These are phyloP conservation scores for Spiromyces aspiralis DNA, from an alignment of 371 early-diverging fungal genomes.

Conservation along the genomic window DNA sequence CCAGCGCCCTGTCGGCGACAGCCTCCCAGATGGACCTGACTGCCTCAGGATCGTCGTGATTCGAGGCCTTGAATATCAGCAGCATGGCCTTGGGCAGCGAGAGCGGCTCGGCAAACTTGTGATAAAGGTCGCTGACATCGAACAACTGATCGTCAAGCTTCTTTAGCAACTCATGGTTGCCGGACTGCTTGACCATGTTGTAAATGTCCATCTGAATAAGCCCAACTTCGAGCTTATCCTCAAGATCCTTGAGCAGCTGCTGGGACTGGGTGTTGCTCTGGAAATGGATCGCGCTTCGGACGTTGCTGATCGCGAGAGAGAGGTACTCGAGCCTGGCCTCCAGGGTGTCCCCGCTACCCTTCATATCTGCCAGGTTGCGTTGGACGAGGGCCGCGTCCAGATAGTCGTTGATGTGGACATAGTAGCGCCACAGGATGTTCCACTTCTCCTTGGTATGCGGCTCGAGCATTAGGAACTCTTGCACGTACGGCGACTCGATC, in stretches of 20 bases:
- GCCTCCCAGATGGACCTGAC: constrained; percentile 38
- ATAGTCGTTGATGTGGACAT: constrained; percentile 41
- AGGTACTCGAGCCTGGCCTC: constrained; percentile 45
- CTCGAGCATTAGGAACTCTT: constrained; percentile 43
- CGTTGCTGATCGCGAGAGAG: constrained; percentile 52
- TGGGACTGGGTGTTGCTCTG: constrained; percentile 13
- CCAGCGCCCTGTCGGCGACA: constrained; percentile 23
- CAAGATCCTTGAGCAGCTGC: constrained; percentile 30
- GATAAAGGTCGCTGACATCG: constrained; percentile 25
- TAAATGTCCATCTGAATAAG: constrained; percentile 36
- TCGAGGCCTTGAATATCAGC: constrained; percentile 40
- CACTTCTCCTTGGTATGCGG: constrained; percentile 31
- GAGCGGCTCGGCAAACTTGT: constrained; percentile 37
- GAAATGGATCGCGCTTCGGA: constrained; percentile 35
- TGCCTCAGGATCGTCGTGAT: constrained; percentile 31
- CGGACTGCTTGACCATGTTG: constrained; percentile 10
- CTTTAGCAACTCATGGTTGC: constrained; percentile 10
- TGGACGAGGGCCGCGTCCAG: constrained; percentile 48
- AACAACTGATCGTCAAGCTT: constrained; percentile 20
- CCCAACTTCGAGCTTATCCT: constrained; percentile 42
- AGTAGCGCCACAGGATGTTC: constrained; percentile 60
- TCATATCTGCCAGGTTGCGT: constrained; percentile 31
- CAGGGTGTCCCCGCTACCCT: constrained; percentile 25
- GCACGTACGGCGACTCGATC: constrained; percentile 40
- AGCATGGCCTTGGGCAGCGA: constrained; percentile 40